These are phyloP conservation scores for Leersia perrieri DNA, from an alignment of 176 grass and related monocot species.

Conservation along the genomic window DNA sequence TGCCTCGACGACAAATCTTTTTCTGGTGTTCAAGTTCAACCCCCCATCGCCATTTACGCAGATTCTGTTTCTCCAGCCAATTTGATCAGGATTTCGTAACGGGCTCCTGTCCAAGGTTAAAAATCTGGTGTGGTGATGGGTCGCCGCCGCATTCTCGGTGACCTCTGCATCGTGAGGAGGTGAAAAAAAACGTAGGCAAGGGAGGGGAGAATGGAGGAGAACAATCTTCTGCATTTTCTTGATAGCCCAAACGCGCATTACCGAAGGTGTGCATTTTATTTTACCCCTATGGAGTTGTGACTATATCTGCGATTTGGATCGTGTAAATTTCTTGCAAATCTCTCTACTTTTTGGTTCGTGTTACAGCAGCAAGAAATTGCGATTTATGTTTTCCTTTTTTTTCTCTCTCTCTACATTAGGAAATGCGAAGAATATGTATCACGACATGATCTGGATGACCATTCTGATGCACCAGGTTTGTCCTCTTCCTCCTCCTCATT, in stretches of 20 bases:
- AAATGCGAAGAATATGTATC: constrained; percentile 23
- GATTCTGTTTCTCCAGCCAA: background rate
- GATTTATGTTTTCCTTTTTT: background rate
- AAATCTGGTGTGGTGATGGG: constrained; percentile 30
- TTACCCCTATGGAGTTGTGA: background rate
- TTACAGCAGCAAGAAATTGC: background rate
- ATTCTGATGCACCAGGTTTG: constrained; percentile 40
- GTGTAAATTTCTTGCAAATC: background rate
- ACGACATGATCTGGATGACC: constrained; percentile 8
- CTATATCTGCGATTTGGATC: background rate
- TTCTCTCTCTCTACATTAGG: constrained; percentile 9
- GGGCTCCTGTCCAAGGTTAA: background rate
- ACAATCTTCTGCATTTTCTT: constrained; percentile 56
- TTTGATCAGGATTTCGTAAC: background rate
- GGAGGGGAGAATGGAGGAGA: constrained; percentile 29
- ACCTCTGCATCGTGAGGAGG: background rate
- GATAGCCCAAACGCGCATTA: constrained; percentile 46
- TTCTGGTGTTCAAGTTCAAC: background rate
- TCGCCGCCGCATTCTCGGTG: constrained; percentile 8
- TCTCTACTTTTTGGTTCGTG: background rate
- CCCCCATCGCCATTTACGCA: background rate
- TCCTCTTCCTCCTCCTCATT: background rate
- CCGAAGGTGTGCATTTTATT: background rate
- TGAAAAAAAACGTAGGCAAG: background rate
- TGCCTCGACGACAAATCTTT: background rate